Conservation (phyloP, 176 grass and related monocot species). For the Oryza punctata region DNA sequence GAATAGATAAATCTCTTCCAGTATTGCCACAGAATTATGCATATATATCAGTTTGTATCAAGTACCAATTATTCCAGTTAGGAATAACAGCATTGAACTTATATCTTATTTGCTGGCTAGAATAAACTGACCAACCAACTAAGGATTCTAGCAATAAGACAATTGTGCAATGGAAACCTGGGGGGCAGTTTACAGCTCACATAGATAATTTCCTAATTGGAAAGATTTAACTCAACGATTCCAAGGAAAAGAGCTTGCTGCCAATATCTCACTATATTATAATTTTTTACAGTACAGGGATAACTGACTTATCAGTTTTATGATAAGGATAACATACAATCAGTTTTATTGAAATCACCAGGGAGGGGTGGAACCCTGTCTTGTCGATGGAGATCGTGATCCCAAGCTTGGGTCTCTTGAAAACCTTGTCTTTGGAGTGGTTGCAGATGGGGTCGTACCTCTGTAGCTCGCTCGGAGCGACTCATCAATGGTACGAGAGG, state of each 20-base stretch:
- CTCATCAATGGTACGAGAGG: constrained; percentile 71
- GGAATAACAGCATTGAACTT: background rate
- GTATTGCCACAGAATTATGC: background rate
- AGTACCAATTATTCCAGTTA: background rate
- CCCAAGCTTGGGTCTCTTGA: constrained; percentile 73
- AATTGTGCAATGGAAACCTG: background rate
- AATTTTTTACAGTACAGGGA: constrained; percentile 44
- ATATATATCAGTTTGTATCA: background rate
- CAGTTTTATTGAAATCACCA: constrained; percentile 55
- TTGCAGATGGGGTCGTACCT: constrained; percentile 61
- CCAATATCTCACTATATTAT: constrained; percentile 3
- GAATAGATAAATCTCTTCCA: background rate
- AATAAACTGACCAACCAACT: background rate
- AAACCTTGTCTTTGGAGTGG: constrained; percentile 78
- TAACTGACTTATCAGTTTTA: constrained; percentile 2
- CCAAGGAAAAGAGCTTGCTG: constrained; percentile 11
- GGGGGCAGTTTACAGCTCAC: background rate
- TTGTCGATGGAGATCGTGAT: constrained; percentile 70
- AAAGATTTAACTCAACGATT: background rate
- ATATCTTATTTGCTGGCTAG: background rate
- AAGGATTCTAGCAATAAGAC: background rate
- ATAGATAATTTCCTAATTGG: background rate
- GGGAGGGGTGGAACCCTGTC: constrained; percentile 63
- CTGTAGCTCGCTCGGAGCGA: constrained; percentile 93
- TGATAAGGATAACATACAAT: constrained; percentile 22